A percentile compares a stretch with the other conserved stretches of the same genome.
Conservation (phyloP, 2,329 filamentous ascomycete genomes). For the Hirsutella rhossiliensis region DNA sequence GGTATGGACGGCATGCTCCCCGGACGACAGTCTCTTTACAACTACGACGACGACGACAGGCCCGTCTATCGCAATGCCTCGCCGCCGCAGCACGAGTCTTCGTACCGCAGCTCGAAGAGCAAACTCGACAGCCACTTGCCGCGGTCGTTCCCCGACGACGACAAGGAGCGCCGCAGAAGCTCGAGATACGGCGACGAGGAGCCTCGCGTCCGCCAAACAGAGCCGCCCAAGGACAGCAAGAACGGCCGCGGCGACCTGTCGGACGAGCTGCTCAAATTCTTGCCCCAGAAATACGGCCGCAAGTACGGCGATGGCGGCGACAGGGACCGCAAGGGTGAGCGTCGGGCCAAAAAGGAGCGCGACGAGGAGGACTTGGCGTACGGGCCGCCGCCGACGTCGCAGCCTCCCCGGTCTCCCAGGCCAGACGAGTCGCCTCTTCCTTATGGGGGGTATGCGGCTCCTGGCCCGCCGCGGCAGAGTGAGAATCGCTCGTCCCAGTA, state of each 20-base stretch:
- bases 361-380: slow-evolving; percentile 39
- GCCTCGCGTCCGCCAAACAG: slow-evolving; percentile 7
- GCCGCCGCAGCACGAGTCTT: slow-evolving; percentile 19
- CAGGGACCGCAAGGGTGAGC: slow-evolving; percentile 14
- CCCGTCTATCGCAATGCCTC: slow-evolving; percentile 21
- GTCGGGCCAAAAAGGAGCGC: slow-evolving; percentile 9
- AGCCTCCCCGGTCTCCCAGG: slow-evolving; percentile 11
- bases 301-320: slow-evolving; percentile 15
- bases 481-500: slow-evolving; percentile 12
- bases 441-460: slow-evolving; percentile 16
- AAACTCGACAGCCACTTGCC: slow-evolving; percentile 17
- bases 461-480: slow-evolving; percentile 7
- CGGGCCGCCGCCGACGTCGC: slow-evolving; percentile 23
- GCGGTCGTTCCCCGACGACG: slow-evolving; percentile 21
- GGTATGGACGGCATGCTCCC: slow-evolving; percentile 25
- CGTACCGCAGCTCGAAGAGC: slow-evolving; percentile 24
- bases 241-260: slow-evolving; percentile 11
- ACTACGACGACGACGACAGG: slow-evolving; percentile 25
- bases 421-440: slow-evolving; percentile 9
- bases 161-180: background rate
- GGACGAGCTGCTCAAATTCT: slow-evolving; percentile 28
- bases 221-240: slow-evolving; percentile 8
- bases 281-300: slow-evolving; percentile 36
- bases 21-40: slow-evolving; percentile 22
- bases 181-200: slow-evolving; percentile 10